A percentile compares a stretch with the other conserved stretches of the same genome.
Conservation (phyloP, 2,329 filamentous ascomycete genomes). For the Kalaharituber pfeilii region DNA sequence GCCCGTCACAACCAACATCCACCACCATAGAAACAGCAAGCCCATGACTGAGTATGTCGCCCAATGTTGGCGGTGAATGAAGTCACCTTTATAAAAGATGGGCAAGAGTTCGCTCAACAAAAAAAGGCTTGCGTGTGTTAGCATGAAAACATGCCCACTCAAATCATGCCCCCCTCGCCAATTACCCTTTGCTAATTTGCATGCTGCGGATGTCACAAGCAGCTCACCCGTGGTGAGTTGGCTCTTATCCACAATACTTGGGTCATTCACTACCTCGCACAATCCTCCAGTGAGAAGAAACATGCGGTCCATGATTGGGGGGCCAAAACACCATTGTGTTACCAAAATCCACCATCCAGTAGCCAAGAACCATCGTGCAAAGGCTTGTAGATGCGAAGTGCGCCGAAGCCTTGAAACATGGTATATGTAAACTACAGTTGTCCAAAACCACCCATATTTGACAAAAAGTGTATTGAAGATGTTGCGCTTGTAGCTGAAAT, state of each 20-base stretch:
- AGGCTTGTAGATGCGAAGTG: constrained; percentile 34
- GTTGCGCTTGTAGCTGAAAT: constrained; percentile 90
- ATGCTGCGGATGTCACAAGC: constrained; percentile 57
- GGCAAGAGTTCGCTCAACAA: constrained; percentile 59
- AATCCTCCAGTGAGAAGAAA: constrained; percentile 78
- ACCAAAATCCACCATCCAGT: constrained; percentile 69
- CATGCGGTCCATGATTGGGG: constrained; percentile 71
- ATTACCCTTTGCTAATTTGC: constrained; percentile 60
- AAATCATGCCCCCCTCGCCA: constrained; percentile 97
- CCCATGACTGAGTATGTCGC: constrained; percentile 37
- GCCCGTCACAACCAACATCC: constrained; percentile 98
- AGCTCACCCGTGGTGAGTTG: constrained; percentile 30
- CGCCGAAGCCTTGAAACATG: constrained; percentile 53
- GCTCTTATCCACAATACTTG: constrained; percentile 32
- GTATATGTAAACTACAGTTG: constrained; percentile 52
- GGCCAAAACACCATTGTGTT: constrained; percentile 95
- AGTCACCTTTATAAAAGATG: constrained; percentile 2
- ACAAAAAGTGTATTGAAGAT: constrained; percentile 86
- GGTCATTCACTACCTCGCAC: constrained; percentile 45
- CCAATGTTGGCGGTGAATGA: constrained; percentile 3
- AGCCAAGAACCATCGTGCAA: constrained; percentile 49
- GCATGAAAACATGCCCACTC: constrained; percentile 82
- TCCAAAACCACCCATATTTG: constrained; percentile 90
- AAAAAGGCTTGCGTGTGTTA: constrained; percentile 69
- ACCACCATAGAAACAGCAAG: constrained; percentile 57